Percentiles rank a stretch among this genome's conserved stretches.
These are phyloP conservation scores for Aphanomyces astaci DNA, from an alignment of 352 stramenopile genomes.

Conservation along the genomic window DNA sequence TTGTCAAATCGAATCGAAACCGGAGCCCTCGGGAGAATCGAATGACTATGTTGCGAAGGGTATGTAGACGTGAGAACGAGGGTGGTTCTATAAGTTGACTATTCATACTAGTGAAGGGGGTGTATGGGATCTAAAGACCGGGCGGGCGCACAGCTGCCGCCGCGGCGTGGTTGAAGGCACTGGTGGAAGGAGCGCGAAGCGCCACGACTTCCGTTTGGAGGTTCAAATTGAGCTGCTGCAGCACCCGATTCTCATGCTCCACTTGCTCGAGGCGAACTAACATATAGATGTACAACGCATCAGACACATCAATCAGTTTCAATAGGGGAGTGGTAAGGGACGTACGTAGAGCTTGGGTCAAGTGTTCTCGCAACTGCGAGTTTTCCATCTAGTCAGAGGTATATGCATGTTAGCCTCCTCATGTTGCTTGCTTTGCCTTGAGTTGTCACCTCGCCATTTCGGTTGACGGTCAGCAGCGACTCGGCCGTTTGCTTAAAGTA, in stretches of 20 bases:
- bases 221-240: conserved; percentile 22
- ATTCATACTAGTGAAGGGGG: background rate
- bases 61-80: no score
- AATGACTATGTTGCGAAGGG: no score
- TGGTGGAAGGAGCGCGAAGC: background rate
- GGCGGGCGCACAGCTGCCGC: conserved; percentile 1
- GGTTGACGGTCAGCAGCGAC: conserved; percentile 20
- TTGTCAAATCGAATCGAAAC: no score
- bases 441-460: conserved; percentile 23
- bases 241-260: conserved; percentile 17
- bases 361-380: conserved; percentile 4
- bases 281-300: background rate
- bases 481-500: conserved; percentile 24
- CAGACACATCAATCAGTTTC: no score
- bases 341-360: conserved; percentile 5
- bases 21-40: no score
- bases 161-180: background rate
- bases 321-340: background rate
- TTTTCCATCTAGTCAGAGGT: conserved; percentile 13
- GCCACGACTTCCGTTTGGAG: conserved; percentile 11
- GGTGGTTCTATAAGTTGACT: conserved; percentile 1
- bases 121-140: background rate
- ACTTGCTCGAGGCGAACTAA: conserved; percentile 14
- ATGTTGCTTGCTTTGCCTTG: background rate
- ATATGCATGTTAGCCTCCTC: background rate